Base-by-base conservation (phyloP, 2,329 filamentous ascomycete species). In the Epichloe festucae region DNA sequence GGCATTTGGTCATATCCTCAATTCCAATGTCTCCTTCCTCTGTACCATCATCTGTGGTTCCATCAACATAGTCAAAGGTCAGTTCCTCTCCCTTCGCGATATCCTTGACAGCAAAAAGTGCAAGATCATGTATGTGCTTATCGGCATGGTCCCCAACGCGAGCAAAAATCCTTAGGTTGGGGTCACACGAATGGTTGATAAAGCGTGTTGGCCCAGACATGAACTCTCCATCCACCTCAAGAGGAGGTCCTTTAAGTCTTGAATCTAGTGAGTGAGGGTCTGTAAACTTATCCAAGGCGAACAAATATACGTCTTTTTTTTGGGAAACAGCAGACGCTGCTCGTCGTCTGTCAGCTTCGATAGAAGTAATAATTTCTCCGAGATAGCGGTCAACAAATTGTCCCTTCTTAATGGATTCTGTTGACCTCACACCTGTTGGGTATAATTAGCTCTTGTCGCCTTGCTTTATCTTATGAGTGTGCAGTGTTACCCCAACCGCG, bases 381-480 rank as follows among this genome's bases (percentile, higher is more conserved):
- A 89, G 74, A 60, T 93, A 94, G 7, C 77, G 78, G 62, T 91
- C 88, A 41, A 94, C 79, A 59, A 89, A 93, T 57, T 90, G 85
- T 3, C 88, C 88, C 56, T 76, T 73, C 51, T 77, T 76, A 2
- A 94, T 77, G 19, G 80, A 71, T 3, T 82, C 72, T 4, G 76
- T 75, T 54, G 81, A 83, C 7, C 80, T 75, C 0, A 94, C 77
- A 35, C 83, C 79, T 81, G 19, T 15, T 3, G 10, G 15, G n/a
- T 40, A 17, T 14, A 4, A 34, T 51, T 17, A 51, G 39, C 27
- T 12, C n/a, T 17, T 17, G n/a, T 42, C 14, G 8, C 5, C 5
- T 27, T 19, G 15, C 14, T 15, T 43, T 35, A 34, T 48, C n/a
- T 36, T n/a, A 36, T 21, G n/a, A n/a, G 19, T 45, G 12, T 39